These are phyloP conservation scores for Mimosa pudica DNA, from an alignment of 306 rosid species.

Conservation along the genomic window DNA sequence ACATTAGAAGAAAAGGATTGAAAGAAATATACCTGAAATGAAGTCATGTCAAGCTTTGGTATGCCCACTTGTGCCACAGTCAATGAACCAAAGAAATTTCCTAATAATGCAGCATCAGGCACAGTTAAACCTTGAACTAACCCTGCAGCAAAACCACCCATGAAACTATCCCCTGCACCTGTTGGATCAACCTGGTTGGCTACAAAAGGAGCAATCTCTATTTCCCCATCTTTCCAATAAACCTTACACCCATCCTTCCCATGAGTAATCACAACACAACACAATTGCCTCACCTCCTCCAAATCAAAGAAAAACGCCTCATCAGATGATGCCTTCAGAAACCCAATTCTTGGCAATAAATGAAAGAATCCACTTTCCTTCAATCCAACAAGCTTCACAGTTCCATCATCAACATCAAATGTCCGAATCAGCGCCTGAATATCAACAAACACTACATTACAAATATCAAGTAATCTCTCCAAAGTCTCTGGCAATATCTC, in stretches of 20 bases:
- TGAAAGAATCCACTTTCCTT: slow-evolving; percentile 76
- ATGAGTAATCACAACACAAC: slow-evolving; percentile 83
- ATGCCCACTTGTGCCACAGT: slow-evolving; percentile 81
- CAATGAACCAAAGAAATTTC: slow-evolving; percentile 87
- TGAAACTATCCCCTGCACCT: slow-evolving; percentile 92
- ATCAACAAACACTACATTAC: slow-evolving; percentile 71
- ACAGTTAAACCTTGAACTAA: slow-evolving; percentile 67
- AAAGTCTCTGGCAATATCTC: slow-evolving; percentile 85
- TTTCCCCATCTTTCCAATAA: slow-evolving; percentile 53
- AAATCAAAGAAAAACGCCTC: slow-evolving; percentile 69
- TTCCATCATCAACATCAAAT: slow-evolving; percentile 68
- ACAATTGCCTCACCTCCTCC: slow-evolving; percentile 68
- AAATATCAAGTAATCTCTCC: slow-evolving; percentile 66
- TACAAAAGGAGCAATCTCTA: slow-evolving; percentile 55
- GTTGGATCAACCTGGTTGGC: slow-evolving; percentile 87
- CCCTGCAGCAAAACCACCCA: slow-evolving; percentile 83
- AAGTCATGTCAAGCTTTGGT: slow-evolving; percentile 56
- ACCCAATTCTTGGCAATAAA: slow-evolving; percentile 64
- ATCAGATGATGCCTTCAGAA: slow-evolving; percentile 77
- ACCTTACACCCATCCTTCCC: slow-evolving; percentile 82
- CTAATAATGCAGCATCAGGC: slow-evolving; percentile 85
- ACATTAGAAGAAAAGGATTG: not conserved
- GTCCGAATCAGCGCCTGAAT: slow-evolving; percentile 77
- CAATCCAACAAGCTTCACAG: slow-evolving; percentile 68
- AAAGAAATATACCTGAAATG: slow-evolving; percentile 65